Percentiles rank a stretch among this genome's conserved stretches.
These are phyloP conservation scores for Penstemon newberryi DNA, from an alignment of 257 asterid genomes.

Conservation along the genomic window DNA sequence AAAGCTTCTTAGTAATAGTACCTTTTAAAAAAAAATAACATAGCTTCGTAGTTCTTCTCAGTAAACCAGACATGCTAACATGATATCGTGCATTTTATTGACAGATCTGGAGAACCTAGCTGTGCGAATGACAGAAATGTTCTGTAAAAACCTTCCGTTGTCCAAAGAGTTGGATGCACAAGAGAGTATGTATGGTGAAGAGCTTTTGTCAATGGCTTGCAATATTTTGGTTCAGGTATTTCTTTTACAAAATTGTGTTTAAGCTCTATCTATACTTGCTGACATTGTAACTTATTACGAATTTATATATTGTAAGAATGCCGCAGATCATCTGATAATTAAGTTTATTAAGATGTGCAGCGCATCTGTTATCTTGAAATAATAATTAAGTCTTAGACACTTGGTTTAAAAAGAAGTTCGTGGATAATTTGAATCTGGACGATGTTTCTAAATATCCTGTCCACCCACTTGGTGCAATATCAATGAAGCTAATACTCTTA, in stretches of 20 bases:
- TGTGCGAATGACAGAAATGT: constrained; percentile 64
- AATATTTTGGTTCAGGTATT: constrained; percentile 90
- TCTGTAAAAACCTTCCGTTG: constrained; percentile 68
- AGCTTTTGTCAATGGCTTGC: constrained; percentile 84
- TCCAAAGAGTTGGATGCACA: constrained; percentile 86
- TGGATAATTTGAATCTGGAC: constrained; percentile 4
- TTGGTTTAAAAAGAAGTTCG: constrained; percentile 20
- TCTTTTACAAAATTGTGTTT: constrained; percentile 15
- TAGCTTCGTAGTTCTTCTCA: not conserved
- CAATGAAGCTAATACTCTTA: constrained; percentile 8
- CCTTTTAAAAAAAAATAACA: too few species aligned
- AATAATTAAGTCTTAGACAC: not conserved
- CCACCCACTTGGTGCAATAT: not conserved
- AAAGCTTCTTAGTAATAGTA: not conserved
- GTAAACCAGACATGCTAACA: constrained; percentile 14
- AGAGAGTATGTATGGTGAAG: constrained; percentile 92
- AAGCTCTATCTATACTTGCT: constrained; percentile 12
- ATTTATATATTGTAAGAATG: constrained; percentile 2
- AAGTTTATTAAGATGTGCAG: not conserved
- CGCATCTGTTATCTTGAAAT: constrained; percentile 11
- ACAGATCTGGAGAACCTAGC: constrained; percentile 75
- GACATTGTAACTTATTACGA: constrained; percentile 7
- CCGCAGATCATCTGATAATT: constrained; percentile 6
- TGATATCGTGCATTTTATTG: constrained; percentile 18
- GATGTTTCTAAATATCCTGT: not conserved